Conservation (phyloP, 208 protist species). For the Crithidia expoeki region DNA sequence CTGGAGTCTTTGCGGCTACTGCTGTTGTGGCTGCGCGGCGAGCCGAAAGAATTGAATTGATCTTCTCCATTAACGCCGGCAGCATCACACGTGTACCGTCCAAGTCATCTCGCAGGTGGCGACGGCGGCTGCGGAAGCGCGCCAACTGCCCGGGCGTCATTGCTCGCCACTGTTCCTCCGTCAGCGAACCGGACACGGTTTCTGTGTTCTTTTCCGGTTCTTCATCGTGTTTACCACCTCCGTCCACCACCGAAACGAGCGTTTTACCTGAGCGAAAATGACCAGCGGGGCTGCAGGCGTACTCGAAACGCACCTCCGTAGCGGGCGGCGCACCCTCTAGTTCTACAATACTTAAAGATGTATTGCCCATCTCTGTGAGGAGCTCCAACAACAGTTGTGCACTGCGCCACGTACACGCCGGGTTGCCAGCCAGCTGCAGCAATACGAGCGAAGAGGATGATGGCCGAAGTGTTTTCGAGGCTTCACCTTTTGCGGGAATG, state of each 20-base stretch:
- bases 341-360: conserved; percentile 17
- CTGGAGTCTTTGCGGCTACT: too few species aligned
- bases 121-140: conserved; percentile 21
- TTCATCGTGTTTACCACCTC: not conserved
- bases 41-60: conserved; percentile 13
- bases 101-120: conserved; percentile 19
- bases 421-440: conserved; percentile 30
- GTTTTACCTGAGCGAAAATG: conserved; percentile 34
- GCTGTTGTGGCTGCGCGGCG: not conserved
- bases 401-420: conserved; percentile 29
- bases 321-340: conserved; percentile 22
- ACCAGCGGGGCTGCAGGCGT: conserved; percentile 28
- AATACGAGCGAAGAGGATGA: conserved; percentile 1
- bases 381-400: conserved; percentile 22
- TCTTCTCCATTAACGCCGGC: conserved; percentile 12
- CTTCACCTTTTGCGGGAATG: not conserved
- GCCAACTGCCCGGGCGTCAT: conserved; percentile 18
- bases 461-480: not conserved
- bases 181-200: not conserved
- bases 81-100: conserved; percentile 25
- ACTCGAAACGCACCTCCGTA: conserved; percentile 32
- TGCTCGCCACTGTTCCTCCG: not conserved
- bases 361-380: conserved; percentile 19
- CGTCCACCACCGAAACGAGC: not conserved
- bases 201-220: not conserved